Base-by-base conservation (phyloP, 192 early-diverging fungal species). In the Linnemannia zychae region DNA sequence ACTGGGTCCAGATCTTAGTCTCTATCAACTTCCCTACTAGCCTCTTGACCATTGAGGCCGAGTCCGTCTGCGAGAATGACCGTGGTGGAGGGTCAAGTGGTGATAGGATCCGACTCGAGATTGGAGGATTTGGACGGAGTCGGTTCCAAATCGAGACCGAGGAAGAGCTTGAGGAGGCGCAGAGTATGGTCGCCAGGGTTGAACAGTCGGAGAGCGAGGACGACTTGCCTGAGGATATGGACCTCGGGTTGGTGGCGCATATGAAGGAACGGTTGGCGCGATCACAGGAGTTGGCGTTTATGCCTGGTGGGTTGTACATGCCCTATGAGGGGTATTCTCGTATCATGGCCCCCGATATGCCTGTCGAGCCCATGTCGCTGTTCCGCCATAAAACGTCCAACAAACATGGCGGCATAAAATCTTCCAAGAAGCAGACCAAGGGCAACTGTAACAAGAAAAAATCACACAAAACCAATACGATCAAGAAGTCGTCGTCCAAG, bases 11-110 rank as follows among this genome's bases (percentile, higher is more conserved):
- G 52, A 75, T 84, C 66, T 18, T 84, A 22, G 24, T 84, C 67
- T 78, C 82, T n/a, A 46, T 84, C 38, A 84, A 84, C 65, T 84
- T 78, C 44, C 82, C 82, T 0, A 84, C 82, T 34, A 68, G 76
- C 3, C 76, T 78, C 4, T 22, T 84, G 24, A 84, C 82, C 2
- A 84, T 84, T 24, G 82, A 84, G n/a, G 82, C 37, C 5, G 82
- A 84, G 40, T 78, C 71, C 49, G 82, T 84, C 3, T 84, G 82
- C 36, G 76, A 78, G 0, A 57, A 74, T 24, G 76, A 78, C 52
- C 22, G 9, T 13, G 20, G 22, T 46, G 53, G 28, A 15, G 66
- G 70, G 18, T 18, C 40, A 40, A 72, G 36, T 7, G 72, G 66
- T 7, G 49, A 48, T 18, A 46, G 57, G 33, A 74, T 83, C 4